A percentile compares a stretch with the other conserved stretches of the same genome.
phyloP scores from a whole-genome alignment of 345 rosid genomes.

The Jatropha curcas region DNA sequence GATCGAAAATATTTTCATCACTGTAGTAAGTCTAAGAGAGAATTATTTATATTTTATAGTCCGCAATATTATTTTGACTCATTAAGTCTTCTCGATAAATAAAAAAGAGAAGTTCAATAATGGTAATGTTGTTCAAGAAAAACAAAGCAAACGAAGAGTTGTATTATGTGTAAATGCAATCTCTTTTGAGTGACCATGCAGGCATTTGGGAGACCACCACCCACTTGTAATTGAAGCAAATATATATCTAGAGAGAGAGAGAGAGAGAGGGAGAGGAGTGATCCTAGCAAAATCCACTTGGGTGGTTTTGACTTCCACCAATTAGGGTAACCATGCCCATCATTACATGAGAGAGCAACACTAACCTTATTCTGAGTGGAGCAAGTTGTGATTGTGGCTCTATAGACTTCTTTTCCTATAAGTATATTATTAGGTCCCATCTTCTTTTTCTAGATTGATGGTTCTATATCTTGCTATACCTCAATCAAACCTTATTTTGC shows the following conservation, averaged over 20 bases:
- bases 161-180: too few relatives aligned
- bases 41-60: too few relatives aligned
- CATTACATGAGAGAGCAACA: constrained; percentile 16
- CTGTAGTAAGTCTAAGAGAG: too few relatives aligned
- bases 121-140: not conserved
- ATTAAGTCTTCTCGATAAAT: too few relatives aligned
- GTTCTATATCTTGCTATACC: not conserved
- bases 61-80: too few relatives aligned
- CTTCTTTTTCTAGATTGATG: constrained; percentile 9
- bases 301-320: constrained; percentile 38
- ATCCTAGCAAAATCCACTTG: constrained; percentile 35
- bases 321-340: constrained; percentile 38
- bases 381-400: constrained; percentile 18
- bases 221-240: constrained; percentile 13
- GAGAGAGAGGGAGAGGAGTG: not conserved
- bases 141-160: not conserved
- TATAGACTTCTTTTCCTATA: not conserved
- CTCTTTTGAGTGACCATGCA: constrained; percentile 24
- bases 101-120: not conserved
- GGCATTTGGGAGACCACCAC: constrained; percentile 45
- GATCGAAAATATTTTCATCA: too few relatives aligned
- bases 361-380: constrained; percentile 35
- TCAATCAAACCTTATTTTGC: too few relatives aligned
- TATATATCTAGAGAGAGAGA: too few relatives aligned
- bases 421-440: constrained; percentile 18